Evolutionary conservation across 768 basidiomycete genomes (phyloP), one percentile per base, ranked within the genome.

Genomic region (Rhodocollybia butyracea): DNA sequence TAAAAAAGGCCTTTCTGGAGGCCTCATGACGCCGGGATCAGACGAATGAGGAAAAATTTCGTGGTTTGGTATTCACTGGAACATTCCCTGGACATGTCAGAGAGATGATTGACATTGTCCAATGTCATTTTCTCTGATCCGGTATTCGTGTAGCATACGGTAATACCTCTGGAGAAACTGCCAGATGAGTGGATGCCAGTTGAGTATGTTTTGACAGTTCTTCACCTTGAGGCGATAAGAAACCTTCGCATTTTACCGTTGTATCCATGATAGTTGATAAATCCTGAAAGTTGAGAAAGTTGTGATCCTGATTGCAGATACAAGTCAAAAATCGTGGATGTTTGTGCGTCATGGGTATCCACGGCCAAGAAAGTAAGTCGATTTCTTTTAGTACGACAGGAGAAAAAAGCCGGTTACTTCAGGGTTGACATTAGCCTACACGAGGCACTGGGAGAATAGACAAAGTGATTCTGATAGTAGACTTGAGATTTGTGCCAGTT

Each of bases 11-110:
- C 10, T 34, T 19, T 24, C n/a, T n/a, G 21, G 13, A 10, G 34
- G 48, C 48, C 48, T 50, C 48, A 50, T 50, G 48, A 50, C 48
- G 48, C 48, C 48, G 48, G 48, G 22, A 38, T 21, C 32, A 50
- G 34, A 36, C 22, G 32, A n/a, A 22, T n/a, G n/a, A n/a, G n/a
- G n/a, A n/a, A n/a, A n/a, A n/a, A n/a, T n/a, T 47, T 34, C 46
- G 32, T 47, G 29, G 8, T 12, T 21, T 12, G 5, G 31, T 12
- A 31, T 47, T 47, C 31, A 31, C 30, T 47, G 11, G 19, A 32
- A 47, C 4, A 34, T 50, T 50, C 34, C 24, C 32, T 38, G 13
- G 32, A 34, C 34, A 34, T 50, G 48, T 50, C 48, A 50, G 10
- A 15, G 22, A 39, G 15, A 34, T 50, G 48, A 50, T 50, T 50